A percentile compares a stretch with the other conserved stretches of the same genome.
phyloP scores from a whole-genome alignment of 2,329 filamentous ascomycete genomes.

The Lasiodiplodia citricola region DNA sequence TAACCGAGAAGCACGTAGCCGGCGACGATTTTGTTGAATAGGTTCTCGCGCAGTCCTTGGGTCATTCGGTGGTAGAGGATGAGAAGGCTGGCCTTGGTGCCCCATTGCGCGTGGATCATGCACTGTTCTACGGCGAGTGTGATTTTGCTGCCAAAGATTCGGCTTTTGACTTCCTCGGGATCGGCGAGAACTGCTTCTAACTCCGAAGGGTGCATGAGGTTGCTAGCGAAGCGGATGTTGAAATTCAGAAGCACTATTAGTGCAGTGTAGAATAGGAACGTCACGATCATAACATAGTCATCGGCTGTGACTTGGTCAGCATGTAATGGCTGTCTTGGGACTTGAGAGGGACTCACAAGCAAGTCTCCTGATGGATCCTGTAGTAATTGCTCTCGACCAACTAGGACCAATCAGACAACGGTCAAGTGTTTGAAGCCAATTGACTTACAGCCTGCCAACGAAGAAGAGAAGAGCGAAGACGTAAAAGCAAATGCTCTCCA shows the following conservation, averaged over 20 bases:
- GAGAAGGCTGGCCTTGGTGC: slow-evolving; percentile 17
- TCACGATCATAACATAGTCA: slow-evolving; percentile 29
- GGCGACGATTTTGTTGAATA: slow-evolving; percentile 26
- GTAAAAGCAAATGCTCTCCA: slow-evolving; percentile 27
- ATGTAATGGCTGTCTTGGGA: too few species aligned
- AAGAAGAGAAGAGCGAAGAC: slow-evolving; percentile 23
- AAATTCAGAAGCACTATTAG: slow-evolving; percentile 30
- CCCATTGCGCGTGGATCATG: slow-evolving; percentile 21
- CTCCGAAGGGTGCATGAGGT: slow-evolving; percentile 26
- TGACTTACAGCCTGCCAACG: slow-evolving; percentile 24
- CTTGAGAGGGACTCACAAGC: background rate
- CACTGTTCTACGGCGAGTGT: slow-evolving; percentile 42
- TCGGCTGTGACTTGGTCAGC: slow-evolving; percentile 3
- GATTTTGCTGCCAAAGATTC: slow-evolving; percentile 45
- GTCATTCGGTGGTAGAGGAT: slow-evolving; percentile 27
- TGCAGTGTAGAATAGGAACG: slow-evolving; percentile 27
- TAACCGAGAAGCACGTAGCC: slow-evolving; percentile 29
- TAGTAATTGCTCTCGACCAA: slow-evolving; percentile 27
- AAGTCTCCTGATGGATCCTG: slow-evolving; percentile 20
- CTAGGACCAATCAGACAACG: slow-evolving; percentile 1
- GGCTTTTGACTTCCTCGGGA: slow-evolving; percentile 37
- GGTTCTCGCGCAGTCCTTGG: slow-evolving; percentile 20
- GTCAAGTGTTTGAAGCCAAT: background rate
- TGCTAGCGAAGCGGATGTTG: slow-evolving; percentile 27
- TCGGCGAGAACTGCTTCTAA: slow-evolving; percentile 26